These are phyloP conservation scores for Lyophyllum shimeji DNA, from an alignment of 768 basidiomycete species.

Conservation along the genomic window DNA sequence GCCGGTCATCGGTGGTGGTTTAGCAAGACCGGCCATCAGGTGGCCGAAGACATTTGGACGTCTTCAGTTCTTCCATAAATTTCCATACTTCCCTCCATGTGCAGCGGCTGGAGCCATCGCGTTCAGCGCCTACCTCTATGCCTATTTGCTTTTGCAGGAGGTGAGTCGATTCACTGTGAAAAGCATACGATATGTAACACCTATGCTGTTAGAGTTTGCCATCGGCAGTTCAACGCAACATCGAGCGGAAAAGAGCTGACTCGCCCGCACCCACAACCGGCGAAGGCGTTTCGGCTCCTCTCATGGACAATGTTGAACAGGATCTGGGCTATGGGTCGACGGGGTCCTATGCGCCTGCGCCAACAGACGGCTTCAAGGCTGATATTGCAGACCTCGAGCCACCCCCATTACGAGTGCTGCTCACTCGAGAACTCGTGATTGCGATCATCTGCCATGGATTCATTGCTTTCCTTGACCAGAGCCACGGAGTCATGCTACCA, in stretches of 20 bases:
- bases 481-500: constrained; percentile 38
- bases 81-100: constrained; percentile 34
- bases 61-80: constrained; percentile 22
- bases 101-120: constrained; percentile 10
- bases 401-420: constrained; percentile 18
- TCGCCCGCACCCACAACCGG: neutral
- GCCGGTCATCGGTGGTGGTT: constrained; percentile 27
- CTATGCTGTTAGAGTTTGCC: constrained; percentile 17
- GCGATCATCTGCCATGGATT: constrained; percentile 38
- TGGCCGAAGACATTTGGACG: constrained; percentile 25
- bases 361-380: constrained; percentile 21
- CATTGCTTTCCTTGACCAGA: constrained; percentile 42
- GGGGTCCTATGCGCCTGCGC: constrained; percentile 13
- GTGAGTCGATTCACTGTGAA: constrained; percentile 11
- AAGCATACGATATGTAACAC: neutral
- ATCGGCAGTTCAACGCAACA: neutral
- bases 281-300: neutral
- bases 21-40: constrained; percentile 25
- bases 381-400: constrained; percentile 18
- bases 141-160: constrained; percentile 25
- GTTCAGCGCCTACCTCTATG: constrained; percentile 15
- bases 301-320: neutral
- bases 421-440: constrained; percentile 33
- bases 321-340: neutral
- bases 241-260: constrained; percentile 1